phyloP scores from a whole-genome alignment of 306 rosid species.

The Vicia villosa region DNA sequence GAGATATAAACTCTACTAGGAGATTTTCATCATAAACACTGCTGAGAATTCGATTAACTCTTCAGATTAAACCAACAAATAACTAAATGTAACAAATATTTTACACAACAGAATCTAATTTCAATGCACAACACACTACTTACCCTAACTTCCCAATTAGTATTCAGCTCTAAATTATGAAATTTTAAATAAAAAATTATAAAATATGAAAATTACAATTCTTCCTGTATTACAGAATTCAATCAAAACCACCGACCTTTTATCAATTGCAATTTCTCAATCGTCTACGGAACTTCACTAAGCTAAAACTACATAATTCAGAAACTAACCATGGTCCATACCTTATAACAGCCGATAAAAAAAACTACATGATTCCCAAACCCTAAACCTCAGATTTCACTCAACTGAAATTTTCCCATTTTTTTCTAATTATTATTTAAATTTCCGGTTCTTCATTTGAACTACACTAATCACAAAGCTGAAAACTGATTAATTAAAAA shows the following conservation, averaged over 20 bases:
- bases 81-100: neutral
- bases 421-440: neutral
- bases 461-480: neutral
- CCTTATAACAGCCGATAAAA: neutral
- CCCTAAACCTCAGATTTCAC: neutral
- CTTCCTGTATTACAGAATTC: too few relatives aligned
- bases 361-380: neutral
- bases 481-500: slow-evolving; percentile 6
- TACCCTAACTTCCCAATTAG: neutral
- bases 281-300: neutral
- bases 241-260: too few relatives aligned
- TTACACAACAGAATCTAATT: neutral
- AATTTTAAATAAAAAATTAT: neutral
- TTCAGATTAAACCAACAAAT: neutral
- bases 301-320: neutral
- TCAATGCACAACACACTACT: neutral
- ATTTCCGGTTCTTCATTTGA: neutral
- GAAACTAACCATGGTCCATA: neutral
- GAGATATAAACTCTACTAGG: neutral
- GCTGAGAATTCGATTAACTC: neutral
- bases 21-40: neutral
- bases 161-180: neutral
- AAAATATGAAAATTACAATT: neutral
- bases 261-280: neutral
- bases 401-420: neutral